Conservation (phyloP, 163 green algal genomes). For the Scenedesmus sp. region DNA sequence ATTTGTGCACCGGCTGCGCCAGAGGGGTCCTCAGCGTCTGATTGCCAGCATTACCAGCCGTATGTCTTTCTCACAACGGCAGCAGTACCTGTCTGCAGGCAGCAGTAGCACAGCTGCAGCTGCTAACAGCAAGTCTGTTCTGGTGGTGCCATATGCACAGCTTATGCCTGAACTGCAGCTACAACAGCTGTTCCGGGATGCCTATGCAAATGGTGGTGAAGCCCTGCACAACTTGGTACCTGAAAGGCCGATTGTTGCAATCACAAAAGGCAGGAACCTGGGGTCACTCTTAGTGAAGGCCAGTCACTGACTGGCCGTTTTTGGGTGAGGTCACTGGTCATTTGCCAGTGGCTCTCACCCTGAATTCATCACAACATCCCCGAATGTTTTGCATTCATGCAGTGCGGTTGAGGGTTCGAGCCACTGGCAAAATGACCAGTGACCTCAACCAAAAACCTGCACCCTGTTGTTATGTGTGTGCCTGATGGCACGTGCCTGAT, state of each 20-base stretch:
- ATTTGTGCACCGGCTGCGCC: background rate
- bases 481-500: too few species aligned
- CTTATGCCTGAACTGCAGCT: background rate
- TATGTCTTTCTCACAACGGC: background rate
- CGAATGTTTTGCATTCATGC: background rate
- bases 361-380: background rate
- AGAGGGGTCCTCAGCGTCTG: background rate
- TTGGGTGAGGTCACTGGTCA: too few species aligned
- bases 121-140: background rate
- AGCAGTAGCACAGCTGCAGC: background rate
- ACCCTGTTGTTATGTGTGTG: too few species aligned
- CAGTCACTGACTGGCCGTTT: too few species aligned
- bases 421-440: background rate
- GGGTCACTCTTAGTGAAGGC: too few species aligned
- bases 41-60: background rate
- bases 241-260: background rate
- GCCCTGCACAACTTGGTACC: background rate
- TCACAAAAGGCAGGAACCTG: too few species aligned
- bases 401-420: background rate
- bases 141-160: background rate
- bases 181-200: background rate
- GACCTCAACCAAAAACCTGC: background rate
- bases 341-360: conserved; percentile 3
- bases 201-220: background rate
- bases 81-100: background rate